Evolutionary conservation across 2,329 filamentous ascomycete species (phyloP).

Genomic region (Colletotrichum spaethianum): DNA sequence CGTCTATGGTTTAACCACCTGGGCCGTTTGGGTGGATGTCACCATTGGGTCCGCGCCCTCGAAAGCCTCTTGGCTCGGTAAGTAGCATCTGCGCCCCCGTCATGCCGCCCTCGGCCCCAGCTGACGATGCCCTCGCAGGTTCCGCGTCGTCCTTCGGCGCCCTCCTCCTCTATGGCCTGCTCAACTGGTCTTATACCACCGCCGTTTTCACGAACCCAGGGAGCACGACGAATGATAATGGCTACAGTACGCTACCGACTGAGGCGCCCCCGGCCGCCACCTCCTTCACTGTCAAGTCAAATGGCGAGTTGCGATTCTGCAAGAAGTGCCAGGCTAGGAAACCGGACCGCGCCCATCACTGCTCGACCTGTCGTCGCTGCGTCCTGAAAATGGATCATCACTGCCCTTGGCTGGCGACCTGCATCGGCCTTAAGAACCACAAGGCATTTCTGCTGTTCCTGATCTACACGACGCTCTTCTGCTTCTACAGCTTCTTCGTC

Average conservation of each 20-base stretch:
- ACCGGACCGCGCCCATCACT: conserved; percentile 96
- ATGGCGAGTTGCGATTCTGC: conserved; percentile 89
- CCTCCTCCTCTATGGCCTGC: conserved; percentile 79
- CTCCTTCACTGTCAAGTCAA: conserved; percentile 92
- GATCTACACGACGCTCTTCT: conserved; percentile 89
- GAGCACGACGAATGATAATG: conserved; percentile 73
- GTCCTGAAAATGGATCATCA: conserved; percentile 99
- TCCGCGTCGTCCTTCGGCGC: conserved; percentile 73
- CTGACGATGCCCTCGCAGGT: conserved; percentile 55
- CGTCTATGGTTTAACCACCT: conserved; percentile 91
- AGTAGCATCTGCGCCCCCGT: conserved; percentile 42
- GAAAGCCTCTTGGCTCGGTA: conserved; percentile 71
- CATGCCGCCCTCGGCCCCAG: conserved; percentile 38
- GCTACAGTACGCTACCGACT: conserved; percentile 88
- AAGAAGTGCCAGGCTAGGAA: conserved; percentile 98
- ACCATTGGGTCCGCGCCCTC: conserved; percentile 75
- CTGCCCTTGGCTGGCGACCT: conserved; percentile 97
- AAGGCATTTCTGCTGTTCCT: conserved; percentile 96
- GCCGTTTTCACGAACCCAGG: conserved; percentile 96
- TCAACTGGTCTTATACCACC: conserved; percentile 91
- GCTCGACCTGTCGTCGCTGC: conserved; percentile 92
- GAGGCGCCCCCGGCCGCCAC: conserved; percentile 73
- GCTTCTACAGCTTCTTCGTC: conserved; percentile 84
- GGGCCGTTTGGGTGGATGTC: conserved; percentile 91
- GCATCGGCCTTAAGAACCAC: conserved; percentile 94